phyloP scores from a whole-genome alignment of 1,284 basidiomycete genomes.

The Moesziomyces sp. region DNA sequence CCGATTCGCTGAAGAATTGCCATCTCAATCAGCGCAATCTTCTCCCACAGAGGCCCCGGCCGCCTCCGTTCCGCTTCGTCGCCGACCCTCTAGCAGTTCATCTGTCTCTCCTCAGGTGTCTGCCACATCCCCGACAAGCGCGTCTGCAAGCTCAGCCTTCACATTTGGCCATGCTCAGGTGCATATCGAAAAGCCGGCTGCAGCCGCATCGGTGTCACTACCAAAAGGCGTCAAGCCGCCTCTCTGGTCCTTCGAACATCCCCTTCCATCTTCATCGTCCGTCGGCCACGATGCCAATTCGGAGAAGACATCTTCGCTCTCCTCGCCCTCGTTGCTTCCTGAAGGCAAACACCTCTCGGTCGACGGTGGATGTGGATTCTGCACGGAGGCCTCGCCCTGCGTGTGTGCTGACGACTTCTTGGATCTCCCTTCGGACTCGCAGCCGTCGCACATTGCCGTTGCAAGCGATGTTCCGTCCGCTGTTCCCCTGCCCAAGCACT shows the following conservation, averaged over 20 bases:
- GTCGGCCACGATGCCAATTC: not conserved
- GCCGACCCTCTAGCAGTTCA: not conserved
- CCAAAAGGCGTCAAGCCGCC: constrained; percentile 27
- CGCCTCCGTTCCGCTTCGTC: constrained; percentile 24
- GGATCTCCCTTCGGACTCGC: constrained; percentile 18
- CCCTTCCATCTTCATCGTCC: constrained; percentile 12
- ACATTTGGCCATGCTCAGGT: not conserved
- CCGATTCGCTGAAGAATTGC: constrained; percentile 19
- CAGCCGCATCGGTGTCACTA: not conserved
- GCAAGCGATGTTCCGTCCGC: constrained; percentile 25
- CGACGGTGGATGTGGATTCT: constrained; percentile 60
- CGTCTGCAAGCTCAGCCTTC: not conserved
- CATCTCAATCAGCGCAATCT: not conserved
- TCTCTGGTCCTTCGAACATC: constrained; percentile 25
- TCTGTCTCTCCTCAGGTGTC: not conserved
- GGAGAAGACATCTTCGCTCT: constrained; percentile 9
- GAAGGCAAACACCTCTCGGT: constrained; percentile 26
- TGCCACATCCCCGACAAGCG: not conserved
- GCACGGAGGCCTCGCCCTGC: constrained; percentile 55
- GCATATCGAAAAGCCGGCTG: not conserved
- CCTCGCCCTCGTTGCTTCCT: constrained; percentile 25
- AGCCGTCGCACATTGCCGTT: constrained; percentile 33
- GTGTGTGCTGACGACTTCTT: constrained; percentile 55
- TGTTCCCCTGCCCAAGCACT: constrained; percentile 29
- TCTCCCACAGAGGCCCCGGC: not conserved